These are phyloP conservation scores for Hirsutella minnesotensis DNA, from an alignment of 2,329 filamentous ascomycete species.

Conservation along the genomic window DNA sequence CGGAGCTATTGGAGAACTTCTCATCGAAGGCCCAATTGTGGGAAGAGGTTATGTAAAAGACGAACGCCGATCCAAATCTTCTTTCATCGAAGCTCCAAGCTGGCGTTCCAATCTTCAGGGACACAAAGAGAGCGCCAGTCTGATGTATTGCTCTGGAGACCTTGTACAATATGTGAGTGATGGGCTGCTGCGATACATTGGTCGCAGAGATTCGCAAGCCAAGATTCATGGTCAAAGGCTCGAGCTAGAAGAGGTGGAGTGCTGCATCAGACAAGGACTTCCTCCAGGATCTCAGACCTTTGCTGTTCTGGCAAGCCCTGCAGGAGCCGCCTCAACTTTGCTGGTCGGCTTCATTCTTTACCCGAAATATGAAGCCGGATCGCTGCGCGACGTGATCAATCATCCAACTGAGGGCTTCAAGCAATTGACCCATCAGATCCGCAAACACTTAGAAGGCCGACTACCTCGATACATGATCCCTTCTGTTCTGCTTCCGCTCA, in stretches of 20 bases:
- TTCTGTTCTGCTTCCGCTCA: constrained; percentile 5
- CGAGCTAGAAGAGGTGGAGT: constrained; percentile 4
- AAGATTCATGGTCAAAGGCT: constrained; percentile 4
- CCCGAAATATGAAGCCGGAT: neutral
- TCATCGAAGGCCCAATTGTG: constrained; percentile 31
- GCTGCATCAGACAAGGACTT: neutral
- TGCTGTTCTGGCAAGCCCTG: neutral
- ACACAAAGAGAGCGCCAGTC: neutral
- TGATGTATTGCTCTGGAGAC: constrained; percentile 3
- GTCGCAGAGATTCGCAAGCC: constrained; percentile 2
- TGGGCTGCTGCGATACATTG: constrained; percentile 1
- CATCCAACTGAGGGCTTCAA: neutral
- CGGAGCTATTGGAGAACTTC: constrained; percentile 18
- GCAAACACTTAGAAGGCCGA: neutral
- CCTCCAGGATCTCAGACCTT: neutral
- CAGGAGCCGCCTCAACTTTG: neutral
- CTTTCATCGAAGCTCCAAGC: constrained; percentile 21
- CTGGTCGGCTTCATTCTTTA: constrained; percentile 1
- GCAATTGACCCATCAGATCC: neutral
- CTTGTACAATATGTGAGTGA: constrained; percentile 2
- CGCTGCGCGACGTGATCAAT: neutral
- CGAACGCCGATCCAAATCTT: constrained; percentile 14
- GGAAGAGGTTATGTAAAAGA: constrained; percentile 36
- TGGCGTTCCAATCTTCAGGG: constrained; percentile 25
- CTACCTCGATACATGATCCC: constrained; percentile 14